Base-by-base conservation (phyloP, 2,329 filamentous ascomycete species). In the Fusarium annulatum region DNA sequence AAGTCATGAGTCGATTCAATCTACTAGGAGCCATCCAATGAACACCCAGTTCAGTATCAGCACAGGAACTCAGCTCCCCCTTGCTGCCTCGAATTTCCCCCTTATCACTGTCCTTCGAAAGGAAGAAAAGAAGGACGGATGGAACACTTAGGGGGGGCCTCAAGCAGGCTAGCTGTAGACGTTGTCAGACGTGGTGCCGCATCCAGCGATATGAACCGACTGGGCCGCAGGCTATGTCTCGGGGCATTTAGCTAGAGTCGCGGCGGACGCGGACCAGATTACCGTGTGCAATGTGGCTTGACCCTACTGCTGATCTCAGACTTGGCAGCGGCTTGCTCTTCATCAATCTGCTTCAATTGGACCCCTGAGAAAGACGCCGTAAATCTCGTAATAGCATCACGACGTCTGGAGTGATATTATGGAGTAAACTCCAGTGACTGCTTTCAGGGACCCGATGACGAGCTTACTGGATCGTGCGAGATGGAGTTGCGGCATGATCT, bases 371-470 rank as follows among this genome's bases (percentile, higher is more conserved):
- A 39, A 21, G 45, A 33, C 51, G 7, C 10, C 49, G 23, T 36
- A 53, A 61, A 52, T 53, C 28, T 52, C 45, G 34, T 56, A 57
- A 57, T 60, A 48, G 41, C 60, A 62, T 59, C 48, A 55, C 21
- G 42, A 45, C 39, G 55, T 53, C 26, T 60, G 39, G 53, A 26
- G 34, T 48, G 43, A 38, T 18, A 38, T 51, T 53, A 39, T 18
- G 28, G 34, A 52, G 46, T 12, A 58, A 39, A 58, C 51, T 48
- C 41, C 7, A 67, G 61, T 57, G 41, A 64, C 64, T 63, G 43
- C 57, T 69, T 58, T 42, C 58, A 49, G 60, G 64, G 72, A 53
- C 52, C 43, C 28, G 61, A 76, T 76, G 70, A 63, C 73, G 73
- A 74, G 70, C 63, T 74, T 53, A 45, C 42, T 21, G 42, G 56